These are phyloP conservation scores for Panaeolus cyanescens DNA, from an alignment of 768 basidiomycete species.

Conservation along the genomic window DNA sequence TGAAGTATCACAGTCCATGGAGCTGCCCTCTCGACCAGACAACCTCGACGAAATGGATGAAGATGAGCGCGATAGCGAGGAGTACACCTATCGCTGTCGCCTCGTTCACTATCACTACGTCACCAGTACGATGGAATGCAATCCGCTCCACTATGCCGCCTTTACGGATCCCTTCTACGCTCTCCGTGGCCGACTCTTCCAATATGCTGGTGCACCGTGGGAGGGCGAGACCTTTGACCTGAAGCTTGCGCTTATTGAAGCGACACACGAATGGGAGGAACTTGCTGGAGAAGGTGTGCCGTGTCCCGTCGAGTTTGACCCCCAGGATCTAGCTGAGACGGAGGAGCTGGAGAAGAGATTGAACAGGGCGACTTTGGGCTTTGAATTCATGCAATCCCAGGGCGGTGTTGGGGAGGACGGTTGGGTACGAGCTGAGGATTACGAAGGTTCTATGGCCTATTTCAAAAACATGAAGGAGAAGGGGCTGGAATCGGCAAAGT, in stretches of 20 bases:
- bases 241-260: slow-evolving; percentile 47
- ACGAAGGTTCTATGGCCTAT: slow-evolving; percentile 37
- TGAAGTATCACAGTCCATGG: slow-evolving; percentile 35
- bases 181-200: slow-evolving; percentile 44
- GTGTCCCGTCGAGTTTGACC: slow-evolving; percentile 49
- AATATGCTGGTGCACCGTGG: slow-evolving; percentile 45
- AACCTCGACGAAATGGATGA: slow-evolving; percentile 42
- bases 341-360: slow-evolving; percentile 34
- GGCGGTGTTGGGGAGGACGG: slow-evolving; percentile 38
- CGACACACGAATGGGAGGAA: slow-evolving; percentile 41
- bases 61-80: slow-evolving; percentile 29
- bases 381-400: slow-evolving; percentile 26
- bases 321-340: slow-evolving; percentile 44
- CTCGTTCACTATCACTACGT: slow-evolving; percentile 54
- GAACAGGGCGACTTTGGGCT: slow-evolving; percentile 28
- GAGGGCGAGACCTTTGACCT: slow-evolving; percentile 50
- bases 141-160: slow-evolving; percentile 41
- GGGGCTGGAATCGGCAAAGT: slow-evolving; percentile 25
- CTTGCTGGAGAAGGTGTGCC: slow-evolving; percentile 37
- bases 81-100: slow-evolving; percentile 42
- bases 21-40: slow-evolving; percentile 43
- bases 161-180: slow-evolving; percentile 36
- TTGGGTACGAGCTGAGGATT: slow-evolving; percentile 48
- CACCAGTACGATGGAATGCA: slow-evolving; percentile 44
- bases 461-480: slow-evolving; percentile 34